Evolutionary conservation across 257 asterid genomes (phyloP).

Genomic region (Solanum piurae): DNA sequence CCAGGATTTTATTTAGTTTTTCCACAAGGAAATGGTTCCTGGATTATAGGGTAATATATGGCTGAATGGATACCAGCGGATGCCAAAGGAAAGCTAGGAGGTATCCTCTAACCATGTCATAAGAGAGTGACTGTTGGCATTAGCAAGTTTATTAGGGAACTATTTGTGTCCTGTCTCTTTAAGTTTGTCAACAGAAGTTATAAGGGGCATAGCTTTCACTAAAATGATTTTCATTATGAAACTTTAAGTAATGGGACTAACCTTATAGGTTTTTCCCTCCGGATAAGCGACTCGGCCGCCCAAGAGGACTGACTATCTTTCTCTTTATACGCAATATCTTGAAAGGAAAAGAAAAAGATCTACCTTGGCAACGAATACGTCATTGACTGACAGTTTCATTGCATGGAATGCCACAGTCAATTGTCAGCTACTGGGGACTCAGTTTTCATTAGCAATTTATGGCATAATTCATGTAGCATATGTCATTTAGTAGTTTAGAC

Average conservation of each 20-base stretch:
- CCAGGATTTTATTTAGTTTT: neutral
- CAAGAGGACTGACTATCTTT: neutral
- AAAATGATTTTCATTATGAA: too few species aligned
- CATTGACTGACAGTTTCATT: neutral
- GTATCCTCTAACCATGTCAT: neutral
- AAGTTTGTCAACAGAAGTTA: neutral
- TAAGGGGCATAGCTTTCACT: neutral
- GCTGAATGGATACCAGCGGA: neutral
- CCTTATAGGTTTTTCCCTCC: neutral
- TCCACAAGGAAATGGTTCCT: neutral
- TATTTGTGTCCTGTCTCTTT: neutral
- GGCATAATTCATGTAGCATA: neutral
- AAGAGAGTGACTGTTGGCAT: neutral
- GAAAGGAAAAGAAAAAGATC: neutral
- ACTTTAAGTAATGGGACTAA: too few species aligned
- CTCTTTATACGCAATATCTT: neutral
- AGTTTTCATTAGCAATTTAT: neutral
- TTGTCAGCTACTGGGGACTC: neutral
- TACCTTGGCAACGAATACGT: neutral
- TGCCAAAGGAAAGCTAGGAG: neutral
- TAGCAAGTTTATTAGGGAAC: neutral
- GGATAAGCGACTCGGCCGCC: neutral
- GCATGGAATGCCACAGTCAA: neutral
- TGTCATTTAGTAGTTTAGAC: neutral
- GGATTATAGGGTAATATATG: neutral